A percentile compares a stretch with the other conserved stretches of the same genome.
Evolutionary conservation across 805 yeast species (phyloP).

Genomic region (Spathaspora sp.): DNA sequence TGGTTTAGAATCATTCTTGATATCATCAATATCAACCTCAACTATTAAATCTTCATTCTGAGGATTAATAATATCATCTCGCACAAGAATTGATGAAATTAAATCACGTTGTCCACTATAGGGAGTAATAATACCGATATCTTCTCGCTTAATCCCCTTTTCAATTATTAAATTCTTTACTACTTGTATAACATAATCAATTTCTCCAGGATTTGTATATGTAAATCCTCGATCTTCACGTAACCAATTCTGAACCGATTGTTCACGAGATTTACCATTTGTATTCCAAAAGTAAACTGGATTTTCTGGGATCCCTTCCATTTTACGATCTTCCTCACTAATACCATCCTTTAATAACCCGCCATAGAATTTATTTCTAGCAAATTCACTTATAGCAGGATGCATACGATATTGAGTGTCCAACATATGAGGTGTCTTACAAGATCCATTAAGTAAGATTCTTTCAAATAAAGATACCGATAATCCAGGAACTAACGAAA

Average conservation of each 20-base stretch:
- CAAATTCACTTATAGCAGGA: conserved; percentile 58
- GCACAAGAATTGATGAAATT: conserved; percentile 46
- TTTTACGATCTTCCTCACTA: conserved; percentile 44
- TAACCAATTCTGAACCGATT: conserved; percentile 43
- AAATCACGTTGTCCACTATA: conserved; percentile 71
- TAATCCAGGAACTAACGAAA: conserved; percentile 63
- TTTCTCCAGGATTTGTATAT: conserved; percentile 55
- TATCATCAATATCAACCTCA: conserved; percentile 62
- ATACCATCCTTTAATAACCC: conserved; percentile 57
- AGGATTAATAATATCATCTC: conserved; percentile 57
- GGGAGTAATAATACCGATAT: conserved; percentile 71
- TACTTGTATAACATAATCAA: conserved; percentile 42
- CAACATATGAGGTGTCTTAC: conserved; percentile 60
- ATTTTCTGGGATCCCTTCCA: conserved; percentile 40
- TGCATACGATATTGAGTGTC: conserved; percentile 71
- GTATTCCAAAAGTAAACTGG: conserved; percentile 66
- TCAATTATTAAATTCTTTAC: conserved; percentile 51
- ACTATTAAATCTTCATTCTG: conserved; percentile 40
- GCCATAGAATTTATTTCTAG: conserved; percentile 49
- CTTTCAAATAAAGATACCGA: conserved; percentile 70
- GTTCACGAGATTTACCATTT: conserved; percentile 43
- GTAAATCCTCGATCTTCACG: conserved; percentile 55
- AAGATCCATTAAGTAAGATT: conserved; percentile 58
- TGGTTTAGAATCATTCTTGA: conserved; percentile 41
- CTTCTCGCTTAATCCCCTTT: conserved; percentile 44